Evolutionary conservation across 1,284 basidiomycete genomes (phyloP), one percentile per base, ranked within the genome.

Genomic region (Apiotrichum gracile): DNA sequence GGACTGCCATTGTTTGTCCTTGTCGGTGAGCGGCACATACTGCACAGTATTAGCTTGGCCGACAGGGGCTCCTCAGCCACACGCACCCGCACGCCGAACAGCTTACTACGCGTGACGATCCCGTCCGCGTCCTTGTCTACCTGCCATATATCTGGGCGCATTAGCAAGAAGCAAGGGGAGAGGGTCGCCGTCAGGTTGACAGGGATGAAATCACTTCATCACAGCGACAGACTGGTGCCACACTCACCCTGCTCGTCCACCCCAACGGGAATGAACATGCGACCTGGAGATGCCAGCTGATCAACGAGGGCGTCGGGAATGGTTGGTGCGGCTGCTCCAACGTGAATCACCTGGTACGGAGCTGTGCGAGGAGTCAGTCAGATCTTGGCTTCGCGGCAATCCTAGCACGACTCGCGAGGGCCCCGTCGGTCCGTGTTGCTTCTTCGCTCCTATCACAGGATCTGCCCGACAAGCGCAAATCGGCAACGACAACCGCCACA

Each of bases 241-340:
- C n/a, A 52, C 61, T 43, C 40, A 70, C 68, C 65, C 57, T 78
- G 76, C 12, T 52, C 41, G 1, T 74, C 65, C 1, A 79, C 81
- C 6, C 91, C 91, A 8, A 97, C 86, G 1, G 93, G 93, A 49
- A 97, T 88, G 75, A 97, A 94, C 86, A 97, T 90, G 47, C 90
- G 78, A 2, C 94, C 94, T 0, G 91, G 91, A 2, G 75, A 73
- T 14, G 86, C 87, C 5, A 97, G 84, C 72, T 94, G 87, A 16
- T 89, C 82, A 25, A 97, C 70, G 0, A 97, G 80, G 0, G 80
- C 70, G 33, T 82, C 70, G 0, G 92, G 91, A n/a, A 91, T 75
- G 0, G 68, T 78, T 0, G 88, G 86, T 0, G 92, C 85, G 0
- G 93, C 92, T 0, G 94, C 94, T 5, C 94, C 94, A 21, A 97